Conservation (phyloP, 129 eudicot species). For the Mikania micrantha region DNA sequence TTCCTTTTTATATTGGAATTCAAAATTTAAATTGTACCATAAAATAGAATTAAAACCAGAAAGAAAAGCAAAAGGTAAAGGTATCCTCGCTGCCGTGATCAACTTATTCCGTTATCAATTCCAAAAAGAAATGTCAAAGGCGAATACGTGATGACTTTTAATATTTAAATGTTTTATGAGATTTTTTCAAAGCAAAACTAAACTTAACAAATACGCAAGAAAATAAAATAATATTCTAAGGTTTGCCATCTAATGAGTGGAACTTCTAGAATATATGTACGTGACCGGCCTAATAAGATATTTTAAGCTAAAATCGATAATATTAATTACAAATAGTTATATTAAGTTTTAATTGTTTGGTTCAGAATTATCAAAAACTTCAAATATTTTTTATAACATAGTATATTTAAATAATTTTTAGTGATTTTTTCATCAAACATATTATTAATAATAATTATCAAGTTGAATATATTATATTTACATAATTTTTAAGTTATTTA, state of each 20-base stretch:
- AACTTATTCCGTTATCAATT: slow-evolving; percentile 16
- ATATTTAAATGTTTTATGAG: neutral
- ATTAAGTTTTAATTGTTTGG: too few species aligned
- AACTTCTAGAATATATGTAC: neutral
- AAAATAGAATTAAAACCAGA: neutral
- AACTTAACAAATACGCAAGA: neutral
- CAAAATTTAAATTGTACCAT: neutral
- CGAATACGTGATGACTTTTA: neutral
- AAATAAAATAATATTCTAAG: neutral
- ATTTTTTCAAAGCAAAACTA: neutral
- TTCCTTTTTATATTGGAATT: slow-evolving; percentile 1
- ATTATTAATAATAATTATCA: too few species aligned
- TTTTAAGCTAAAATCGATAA: too few species aligned
- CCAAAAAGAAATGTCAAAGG: slow-evolving; percentile 20
- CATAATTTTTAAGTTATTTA: too few species aligned
- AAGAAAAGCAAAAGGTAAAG: slow-evolving; percentile 6
- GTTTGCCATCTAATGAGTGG: neutral
- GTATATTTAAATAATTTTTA: too few species aligned
- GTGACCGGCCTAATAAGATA: too few species aligned
- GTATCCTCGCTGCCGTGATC: slow-evolving; percentile 9
- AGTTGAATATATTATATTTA: too few species aligned
- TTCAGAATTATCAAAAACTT: too few species aligned
- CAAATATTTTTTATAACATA: too few species aligned
- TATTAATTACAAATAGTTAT: too few species aligned
- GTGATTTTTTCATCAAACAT: too few species aligned